phyloP scores from a whole-genome alignment of 768 basidiomycete genomes.

The Podaxis rugospora region DNA sequence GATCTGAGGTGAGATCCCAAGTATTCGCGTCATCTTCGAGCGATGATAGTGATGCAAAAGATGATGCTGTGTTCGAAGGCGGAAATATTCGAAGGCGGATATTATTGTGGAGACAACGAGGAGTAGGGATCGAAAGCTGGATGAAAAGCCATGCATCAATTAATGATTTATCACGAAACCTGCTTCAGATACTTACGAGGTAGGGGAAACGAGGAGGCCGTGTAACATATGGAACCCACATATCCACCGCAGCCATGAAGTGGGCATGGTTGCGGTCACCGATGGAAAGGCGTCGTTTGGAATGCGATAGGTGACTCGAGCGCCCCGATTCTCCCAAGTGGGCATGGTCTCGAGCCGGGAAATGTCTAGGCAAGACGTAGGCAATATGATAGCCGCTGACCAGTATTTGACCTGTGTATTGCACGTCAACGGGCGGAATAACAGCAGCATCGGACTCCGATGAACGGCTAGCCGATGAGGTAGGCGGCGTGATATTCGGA shows the following conservation, averaged over 20 bases:
- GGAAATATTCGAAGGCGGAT: slow-evolving; percentile 73
- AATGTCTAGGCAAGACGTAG: slow-evolving; percentile 69
- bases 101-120: slow-evolving; percentile 73
- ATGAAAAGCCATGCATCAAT: slow-evolving; percentile 8
- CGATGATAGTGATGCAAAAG: slow-evolving; percentile 72
- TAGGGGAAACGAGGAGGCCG: slow-evolving; percentile 73
- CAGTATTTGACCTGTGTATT: slow-evolving; percentile 71
- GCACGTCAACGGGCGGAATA: slow-evolving; percentile 50
- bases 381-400: slow-evolving; percentile 76
- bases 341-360: slow-evolving; percentile 29
- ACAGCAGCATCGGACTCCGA: slow-evolving; percentile 28
- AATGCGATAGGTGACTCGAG: slow-evolving; percentile 12
- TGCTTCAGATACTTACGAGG: slow-evolving; percentile 40
- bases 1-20: slow-evolving; percentile 79
- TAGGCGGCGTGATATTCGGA: slow-evolving; percentile 24
- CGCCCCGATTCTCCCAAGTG: not conserved
- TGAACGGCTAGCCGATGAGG: slow-evolving; percentile 30
- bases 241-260: slow-evolving; percentile 79
- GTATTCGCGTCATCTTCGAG: slow-evolving; percentile 62
- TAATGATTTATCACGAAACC: not conserved
- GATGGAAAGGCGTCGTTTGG: slow-evolving; percentile 49
- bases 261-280: slow-evolving; percentile 58
- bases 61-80: slow-evolving; percentile 47
- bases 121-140: slow-evolving; percentile 73
- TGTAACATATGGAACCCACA: slow-evolving; percentile 67